Evolutionary conservation across 2,329 filamentous ascomycete species (phyloP), one percentile per base, ranked within the genome.

Genomic region (Didymella segeticola): DNA sequence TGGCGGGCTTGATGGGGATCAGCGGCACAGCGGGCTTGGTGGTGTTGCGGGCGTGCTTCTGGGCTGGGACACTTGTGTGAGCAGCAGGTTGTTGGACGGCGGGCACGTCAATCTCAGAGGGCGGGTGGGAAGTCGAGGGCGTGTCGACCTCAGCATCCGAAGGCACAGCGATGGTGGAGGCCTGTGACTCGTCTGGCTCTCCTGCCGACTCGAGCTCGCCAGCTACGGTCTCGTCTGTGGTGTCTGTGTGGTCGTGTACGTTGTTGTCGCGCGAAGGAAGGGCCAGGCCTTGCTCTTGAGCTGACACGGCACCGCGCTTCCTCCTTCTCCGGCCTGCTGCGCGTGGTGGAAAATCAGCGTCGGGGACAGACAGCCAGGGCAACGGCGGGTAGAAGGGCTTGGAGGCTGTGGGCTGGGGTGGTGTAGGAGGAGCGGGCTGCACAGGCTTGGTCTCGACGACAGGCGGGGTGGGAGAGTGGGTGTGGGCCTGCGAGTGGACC

Each of bases 311-410:
- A 39, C 72, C 73, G 43, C 76, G 69, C 59, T 75, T 69, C 45
- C 82, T 78, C 61, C 79, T 78, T 62, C 78, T 76, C 31, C 69
- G 64, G 46, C 76, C 74, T 12, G 79, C 76, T 42, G 78, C 77
- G 65, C 79, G 78, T 14, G 79, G 71, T 3, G 85, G 84, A 63
- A 87, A 87, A 2, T 79, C 73, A 26, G 73, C 73, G 17, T 82
- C 80, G 14, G 82, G 78, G 23, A 82, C 78, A 11, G 84, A 87
- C 27, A 84, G 78, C 85, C 85, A 87, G 10, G 85, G 85, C 17
- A 87, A 73, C 11, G 78, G 75, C 53, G 83, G 79, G 56, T 78
- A 77, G 66, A 79, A 85, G 2, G 80, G 80, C 66, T 76, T 78
- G 45, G 64, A 64, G 7, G 62, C 58, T 8, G 66, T 58, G 20